Evolutionary conservation across 352 stramenopile species (phyloP).

Genomic region (Globisporangium recalcitrans): DNA sequence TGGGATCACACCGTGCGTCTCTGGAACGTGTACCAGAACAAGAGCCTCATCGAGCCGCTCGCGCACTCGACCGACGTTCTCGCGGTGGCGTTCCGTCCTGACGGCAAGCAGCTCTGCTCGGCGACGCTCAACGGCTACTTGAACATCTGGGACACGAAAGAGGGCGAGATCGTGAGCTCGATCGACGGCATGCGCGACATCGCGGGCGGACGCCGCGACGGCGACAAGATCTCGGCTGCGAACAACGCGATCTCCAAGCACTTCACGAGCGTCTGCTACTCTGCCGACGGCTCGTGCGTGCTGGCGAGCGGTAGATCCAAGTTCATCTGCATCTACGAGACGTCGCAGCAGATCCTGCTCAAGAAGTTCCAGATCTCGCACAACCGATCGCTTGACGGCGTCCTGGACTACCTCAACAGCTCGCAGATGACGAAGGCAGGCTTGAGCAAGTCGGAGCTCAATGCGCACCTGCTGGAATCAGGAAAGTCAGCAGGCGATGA

Average conservation of each 20-base stretch:
- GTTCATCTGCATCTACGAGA: conserved; percentile 99
- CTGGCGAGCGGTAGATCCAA: conserved; percentile 97
- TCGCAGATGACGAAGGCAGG: conserved; percentile 77
- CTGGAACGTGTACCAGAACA: conserved; percentile 98
- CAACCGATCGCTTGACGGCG: conserved; percentile 94
- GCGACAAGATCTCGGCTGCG: conserved; percentile 76
- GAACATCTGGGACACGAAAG: conserved; percentile 96
- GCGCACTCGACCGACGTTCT: conserved; percentile 96
- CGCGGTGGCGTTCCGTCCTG: conserved; percentile 93
- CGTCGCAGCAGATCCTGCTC: conserved; percentile 92
- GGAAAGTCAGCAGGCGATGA: conserved; percentile 30
- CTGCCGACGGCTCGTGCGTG: conserved; percentile 95
- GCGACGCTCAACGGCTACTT: conserved; percentile 95
- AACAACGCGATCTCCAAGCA: conserved; percentile 94
- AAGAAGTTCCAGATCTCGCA: conserved; percentile 99
- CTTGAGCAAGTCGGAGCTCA: conserved; percentile 58
- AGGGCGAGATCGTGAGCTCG: conserved; percentile 91
- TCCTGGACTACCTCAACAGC: conserved; percentile 96
- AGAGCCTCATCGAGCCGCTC: conserved; percentile 93
- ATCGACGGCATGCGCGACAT: conserved; percentile 98
- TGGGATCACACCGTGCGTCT: conserved; percentile 99
- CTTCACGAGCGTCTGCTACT: conserved; percentile 99
- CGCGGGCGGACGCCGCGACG: conserved; percentile 85
- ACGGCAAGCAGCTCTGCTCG: conserved; percentile 95
- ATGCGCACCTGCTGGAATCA: conserved; percentile 52